These are phyloP conservation scores for Ceratocystis ficicola DNA, from an alignment of 2,329 filamentous ascomycete species.

Conservation along the genomic window DNA sequence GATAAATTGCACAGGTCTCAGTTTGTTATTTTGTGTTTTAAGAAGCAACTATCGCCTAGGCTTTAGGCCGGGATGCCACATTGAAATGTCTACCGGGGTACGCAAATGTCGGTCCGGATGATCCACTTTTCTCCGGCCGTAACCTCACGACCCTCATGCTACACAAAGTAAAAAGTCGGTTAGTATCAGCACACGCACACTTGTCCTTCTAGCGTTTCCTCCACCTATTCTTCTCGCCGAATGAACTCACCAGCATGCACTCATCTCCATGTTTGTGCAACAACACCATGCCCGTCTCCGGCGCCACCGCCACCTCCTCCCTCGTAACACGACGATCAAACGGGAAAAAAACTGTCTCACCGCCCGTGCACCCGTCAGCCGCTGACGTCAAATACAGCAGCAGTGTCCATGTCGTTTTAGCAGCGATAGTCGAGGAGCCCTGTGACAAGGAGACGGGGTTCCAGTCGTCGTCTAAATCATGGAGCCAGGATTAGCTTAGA, in stretches of 20 bases:
- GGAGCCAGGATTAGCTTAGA: background rate
- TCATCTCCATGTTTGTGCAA: constrained; percentile 82
- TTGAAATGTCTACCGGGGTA: constrained; percentile 28
- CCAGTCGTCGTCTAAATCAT: constrained; percentile 63
- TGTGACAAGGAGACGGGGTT: constrained; percentile 52
- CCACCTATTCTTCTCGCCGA: background rate
- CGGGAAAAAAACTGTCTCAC: constrained; percentile 86
- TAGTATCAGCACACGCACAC: background rate
- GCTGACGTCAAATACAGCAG: constrained; percentile 74
- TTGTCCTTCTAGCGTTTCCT: background rate
- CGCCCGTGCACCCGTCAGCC: constrained; percentile 63
- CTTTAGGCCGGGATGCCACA: no score
- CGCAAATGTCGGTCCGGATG: constrained; percentile 68
- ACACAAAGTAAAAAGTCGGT: constrained; percentile 15
- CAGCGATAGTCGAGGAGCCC: constrained; percentile 27
- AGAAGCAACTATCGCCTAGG: no score
- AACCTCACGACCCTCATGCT: constrained; percentile 77
- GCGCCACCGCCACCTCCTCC: constrained; percentile 57
- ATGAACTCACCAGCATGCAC: constrained; percentile 56
- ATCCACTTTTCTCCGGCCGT: constrained; percentile 80
- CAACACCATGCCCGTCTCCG: constrained; percentile 74
- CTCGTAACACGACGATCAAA: constrained; percentile 45
- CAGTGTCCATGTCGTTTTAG: constrained; percentile 78
- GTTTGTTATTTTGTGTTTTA: no score
- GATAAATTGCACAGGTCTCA: no score